phyloP scores from a whole-genome alignment of 2,329 filamentous ascomycete species.

The Dactylellina parvicollis region DNA sequence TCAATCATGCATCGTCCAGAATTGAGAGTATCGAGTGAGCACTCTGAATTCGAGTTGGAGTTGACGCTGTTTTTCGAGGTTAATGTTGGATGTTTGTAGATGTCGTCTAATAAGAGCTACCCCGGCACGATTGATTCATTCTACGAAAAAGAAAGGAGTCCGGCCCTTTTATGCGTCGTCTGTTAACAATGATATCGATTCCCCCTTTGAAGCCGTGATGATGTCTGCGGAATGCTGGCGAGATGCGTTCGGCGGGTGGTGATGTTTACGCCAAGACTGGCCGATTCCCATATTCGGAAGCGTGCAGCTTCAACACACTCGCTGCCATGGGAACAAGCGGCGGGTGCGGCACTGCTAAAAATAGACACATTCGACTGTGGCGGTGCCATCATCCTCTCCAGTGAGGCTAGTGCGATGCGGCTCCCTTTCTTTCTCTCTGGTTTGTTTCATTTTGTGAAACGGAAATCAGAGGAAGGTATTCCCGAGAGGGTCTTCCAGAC shows the following conservation, averaged over 20 bases:
- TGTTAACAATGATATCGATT: neutral
- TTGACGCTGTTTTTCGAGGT: neutral
- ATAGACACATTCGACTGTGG: neutral
- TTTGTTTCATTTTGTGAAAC: too few species aligned
- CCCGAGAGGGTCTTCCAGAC: too few species aligned
- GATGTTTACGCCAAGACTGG: slow-evolving; percentile 16
- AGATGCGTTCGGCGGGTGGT: slow-evolving; percentile 3
- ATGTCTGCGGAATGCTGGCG: neutral
- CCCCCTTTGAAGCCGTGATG: neutral
- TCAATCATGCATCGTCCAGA: neutral
- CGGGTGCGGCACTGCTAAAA: neutral
- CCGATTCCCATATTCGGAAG: neutral
- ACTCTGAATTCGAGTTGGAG: neutral
- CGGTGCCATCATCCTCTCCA: neutral
- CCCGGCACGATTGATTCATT: neutral
- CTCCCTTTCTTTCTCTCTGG: too few species aligned
- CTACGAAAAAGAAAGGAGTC: neutral
- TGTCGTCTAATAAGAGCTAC: too few species aligned
- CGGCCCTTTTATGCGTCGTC: neutral
- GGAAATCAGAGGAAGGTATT: too few species aligned
- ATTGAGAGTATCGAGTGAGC: neutral
- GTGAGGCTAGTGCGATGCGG: neutral
- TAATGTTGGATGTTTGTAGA: neutral
- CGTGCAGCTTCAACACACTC: neutral
- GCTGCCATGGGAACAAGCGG: neutral